These are phyloP conservation scores for Pichia cephalocereana DNA, from an alignment of 805 yeast species.

Conservation along the genomic window DNA sequence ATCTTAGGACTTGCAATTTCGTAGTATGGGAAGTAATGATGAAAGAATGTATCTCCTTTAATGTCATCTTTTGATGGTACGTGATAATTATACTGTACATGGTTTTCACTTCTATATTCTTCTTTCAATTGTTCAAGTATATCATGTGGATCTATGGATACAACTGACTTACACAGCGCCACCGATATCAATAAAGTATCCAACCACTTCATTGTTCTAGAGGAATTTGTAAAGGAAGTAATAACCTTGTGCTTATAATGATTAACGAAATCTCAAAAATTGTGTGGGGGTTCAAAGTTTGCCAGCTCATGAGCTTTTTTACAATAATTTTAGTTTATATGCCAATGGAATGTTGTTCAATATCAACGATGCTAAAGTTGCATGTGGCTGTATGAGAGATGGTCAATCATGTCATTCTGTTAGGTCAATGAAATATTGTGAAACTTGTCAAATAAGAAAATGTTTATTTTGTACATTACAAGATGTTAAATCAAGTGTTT, in stretches of 20 bases:
- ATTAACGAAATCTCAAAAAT: too few species aligned
- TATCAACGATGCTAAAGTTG: constrained; percentile 3
- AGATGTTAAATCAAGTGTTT: constrained; percentile 4
- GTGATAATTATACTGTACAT: background rate
- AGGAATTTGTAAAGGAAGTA: too few species aligned
- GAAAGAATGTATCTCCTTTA: constrained; percentile 1
- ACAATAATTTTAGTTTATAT: too few species aligned
- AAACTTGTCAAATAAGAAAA: constrained; percentile 18
- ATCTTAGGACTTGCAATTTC: background rate
- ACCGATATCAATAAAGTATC: background rate
- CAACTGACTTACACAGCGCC: background rate
- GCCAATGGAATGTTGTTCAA: background rate
- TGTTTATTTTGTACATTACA: constrained; percentile 21
- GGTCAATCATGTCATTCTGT: constrained; percentile 9
- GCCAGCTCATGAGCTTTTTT: too few species aligned
- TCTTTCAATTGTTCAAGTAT: background rate
- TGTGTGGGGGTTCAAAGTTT: too few species aligned
- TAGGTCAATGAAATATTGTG: constrained; percentile 20
- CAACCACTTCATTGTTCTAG: background rate
- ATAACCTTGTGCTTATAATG: too few species aligned
- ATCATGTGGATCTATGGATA: background rate
- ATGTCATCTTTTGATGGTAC: background rate
- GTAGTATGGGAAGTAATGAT: constrained; percentile 2
- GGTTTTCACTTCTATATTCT: background rate
- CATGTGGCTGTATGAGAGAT: constrained; percentile 11